Evolutionary conservation across 768 basidiomycete species (phyloP), one percentile per base, ranked within the genome.

Genomic region (Hemileccinum impolitum): DNA sequence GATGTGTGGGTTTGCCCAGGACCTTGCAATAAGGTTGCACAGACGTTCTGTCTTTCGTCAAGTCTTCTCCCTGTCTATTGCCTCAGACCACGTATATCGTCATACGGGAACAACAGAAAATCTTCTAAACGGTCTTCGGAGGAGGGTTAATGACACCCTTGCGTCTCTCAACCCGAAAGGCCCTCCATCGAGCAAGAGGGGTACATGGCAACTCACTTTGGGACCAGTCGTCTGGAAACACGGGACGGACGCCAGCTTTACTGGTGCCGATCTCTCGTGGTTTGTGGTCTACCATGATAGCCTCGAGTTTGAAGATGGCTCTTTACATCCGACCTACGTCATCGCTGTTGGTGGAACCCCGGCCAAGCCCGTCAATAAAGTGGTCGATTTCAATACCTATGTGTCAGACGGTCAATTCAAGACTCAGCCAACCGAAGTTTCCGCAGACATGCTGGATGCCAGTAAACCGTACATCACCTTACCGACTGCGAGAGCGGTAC

Each of bases 11-110:
- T 57, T 44, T 28, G 36, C 39, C 9, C 45, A 55, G 39, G 53
- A 59, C 26, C 48, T 54, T 15, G 51, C 55, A 25, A 38, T 34
- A 31, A 57, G 51, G 50, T 19, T 61, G 34, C 45, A 51, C 35
- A 25, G 17, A 13, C 13, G 7, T 14, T 37, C 41, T 11, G 26
- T 50, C 21, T 54, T 47, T 32, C 45, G 46, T 23, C 52, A 56
- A 31, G 43, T 54, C 32, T 44, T 50, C 34, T 21, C 45, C 2
- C 14, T 54, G 41, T 54, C 55, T 31, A 19, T 50, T 23, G 32
- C 41, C 13, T 32, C 39, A 11, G 39, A 50, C 18, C 15, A n/a
- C 26, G 38, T 46, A 14, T 21, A 46, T 35, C 31, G 14, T 35
- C 25, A 15, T 2, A 26, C 21, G 7, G 45, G 43, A 17, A 37